Percentiles rank a stretch among this genome's conserved stretches.
phyloP scores from a whole-genome alignment of 1,284 basidiomycete genomes.

The Cryptococcus sp. region DNA sequence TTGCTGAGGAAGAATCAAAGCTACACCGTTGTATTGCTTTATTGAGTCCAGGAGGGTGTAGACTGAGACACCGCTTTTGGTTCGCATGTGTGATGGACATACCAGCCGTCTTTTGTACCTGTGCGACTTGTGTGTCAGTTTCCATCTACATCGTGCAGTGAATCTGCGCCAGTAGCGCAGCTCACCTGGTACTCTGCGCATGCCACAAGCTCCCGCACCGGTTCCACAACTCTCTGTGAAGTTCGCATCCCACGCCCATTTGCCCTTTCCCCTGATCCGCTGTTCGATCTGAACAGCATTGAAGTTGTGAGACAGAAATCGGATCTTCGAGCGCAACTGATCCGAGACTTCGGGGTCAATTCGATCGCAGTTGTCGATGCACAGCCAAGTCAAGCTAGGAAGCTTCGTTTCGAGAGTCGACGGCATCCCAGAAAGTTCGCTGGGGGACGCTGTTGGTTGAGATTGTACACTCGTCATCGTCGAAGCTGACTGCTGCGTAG shows the following conservation, averaged over 20 bases:
- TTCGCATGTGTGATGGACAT: constrained; percentile 11
- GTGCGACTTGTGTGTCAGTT: not conserved
- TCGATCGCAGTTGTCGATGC: constrained; percentile 38
- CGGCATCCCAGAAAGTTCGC: not conserved
- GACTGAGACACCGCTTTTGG: not conserved
- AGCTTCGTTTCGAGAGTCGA: constrained; percentile 3
- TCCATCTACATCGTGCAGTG: too few relatives aligned
- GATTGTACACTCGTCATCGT: too few relatives aligned
- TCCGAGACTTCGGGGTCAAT: constrained; percentile 23
- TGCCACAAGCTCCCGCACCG: constrained; percentile 8
- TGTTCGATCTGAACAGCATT: constrained; percentile 18
- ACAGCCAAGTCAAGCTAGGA: constrained; percentile 37
- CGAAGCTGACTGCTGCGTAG: too few relatives aligned
- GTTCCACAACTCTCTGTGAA: constrained; percentile 17
- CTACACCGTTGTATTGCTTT: too few relatives aligned
- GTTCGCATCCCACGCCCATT: constrained; percentile 33
- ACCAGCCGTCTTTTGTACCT: not conserved
- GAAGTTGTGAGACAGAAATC: constrained; percentile 27
- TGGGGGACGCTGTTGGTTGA: not conserved
- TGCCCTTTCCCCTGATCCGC: constrained; percentile 34
- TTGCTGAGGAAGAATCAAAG: not conserved
- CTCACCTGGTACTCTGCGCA: constrained; percentile 15
- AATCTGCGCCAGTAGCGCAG: not conserved
- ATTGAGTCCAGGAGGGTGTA: too few relatives aligned
- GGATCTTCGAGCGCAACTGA: constrained; percentile 21